phyloP scores from a whole-genome alignment of 1,139 yeast genomes.

The Saccharomyces pastorianus region DNA sequence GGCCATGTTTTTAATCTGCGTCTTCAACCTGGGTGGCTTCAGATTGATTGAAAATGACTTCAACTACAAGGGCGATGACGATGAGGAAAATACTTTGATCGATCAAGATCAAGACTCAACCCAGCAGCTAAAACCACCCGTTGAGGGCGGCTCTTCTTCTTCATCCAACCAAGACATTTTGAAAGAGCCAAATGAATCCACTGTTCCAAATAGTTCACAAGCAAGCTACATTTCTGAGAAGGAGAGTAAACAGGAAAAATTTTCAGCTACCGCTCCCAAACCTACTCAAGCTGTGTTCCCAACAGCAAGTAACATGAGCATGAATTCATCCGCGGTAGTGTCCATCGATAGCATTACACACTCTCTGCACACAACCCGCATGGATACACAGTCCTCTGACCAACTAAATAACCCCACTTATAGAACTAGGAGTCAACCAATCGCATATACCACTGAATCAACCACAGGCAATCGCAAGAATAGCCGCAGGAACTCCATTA shows the following conservation, averaged over 20 bases:
- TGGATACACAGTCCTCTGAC: background rate
- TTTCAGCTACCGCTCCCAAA: background rate
- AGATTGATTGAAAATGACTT: slow-evolving; percentile 67
- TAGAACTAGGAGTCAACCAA: slow-evolving; percentile 17
- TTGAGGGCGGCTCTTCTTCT: background rate
- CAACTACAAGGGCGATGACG: slow-evolving; percentile 10
- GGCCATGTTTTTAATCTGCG: slow-evolving; percentile 59
- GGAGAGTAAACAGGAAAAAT: background rate
- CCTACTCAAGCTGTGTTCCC: background rate
- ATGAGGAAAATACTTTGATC: slow-evolving; percentile 2
- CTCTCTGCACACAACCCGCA: background rate
- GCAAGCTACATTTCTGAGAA: background rate
- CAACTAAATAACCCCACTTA: slow-evolving; percentile 3
- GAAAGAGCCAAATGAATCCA: background rate
- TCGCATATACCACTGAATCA: slow-evolving; percentile 15
- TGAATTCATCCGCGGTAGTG: background rate
- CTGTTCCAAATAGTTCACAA: background rate
- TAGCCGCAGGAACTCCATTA: slow-evolving; percentile 1
- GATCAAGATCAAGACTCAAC: too few relatives aligned
- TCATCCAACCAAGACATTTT: slow-evolving; percentile 2
- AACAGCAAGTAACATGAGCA: background rate
- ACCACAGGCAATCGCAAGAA: slow-evolving; percentile 1
- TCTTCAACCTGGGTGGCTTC: slow-evolving; percentile 74
- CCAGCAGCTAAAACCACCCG: slow-evolving; percentile 1
- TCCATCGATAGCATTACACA: background rate